Evolutionary conservation across 331 rosid genomes (phyloP).

Genomic region (Cydonia oblonga): DNA sequence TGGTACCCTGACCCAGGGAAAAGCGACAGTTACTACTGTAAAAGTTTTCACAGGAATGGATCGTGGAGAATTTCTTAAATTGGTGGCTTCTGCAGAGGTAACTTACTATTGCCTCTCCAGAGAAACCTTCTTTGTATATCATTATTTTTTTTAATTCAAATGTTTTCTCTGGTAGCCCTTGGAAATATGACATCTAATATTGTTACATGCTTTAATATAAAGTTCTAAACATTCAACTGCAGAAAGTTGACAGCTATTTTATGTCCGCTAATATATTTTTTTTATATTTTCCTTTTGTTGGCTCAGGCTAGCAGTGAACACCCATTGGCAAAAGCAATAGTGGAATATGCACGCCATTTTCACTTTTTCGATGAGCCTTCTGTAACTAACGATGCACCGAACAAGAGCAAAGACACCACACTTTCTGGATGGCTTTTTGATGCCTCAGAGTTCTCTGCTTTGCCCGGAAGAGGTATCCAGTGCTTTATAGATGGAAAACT

Average conservation of each 20-base stretch:
- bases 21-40: conserved; percentile 65
- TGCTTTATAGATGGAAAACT: conserved; percentile 55
- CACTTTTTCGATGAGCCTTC: conserved; percentile 76
- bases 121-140: neutral
- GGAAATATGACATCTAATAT: neutral
- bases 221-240: neutral
- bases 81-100: conserved; percentile 99
- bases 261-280: neutral
- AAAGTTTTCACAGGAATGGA: conserved; percentile 80
- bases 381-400: conserved; percentile 24
- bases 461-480: conserved; percentile 83
- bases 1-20: conserved; percentile 95
- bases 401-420: conserved; percentile 21
- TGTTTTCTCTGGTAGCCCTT: neutral
- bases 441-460: conserved; percentile 66
- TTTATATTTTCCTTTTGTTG: neutral
- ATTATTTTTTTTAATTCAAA: neutral
- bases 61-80: conserved; percentile 80
- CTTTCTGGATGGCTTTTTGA: conserved; percentile 72
- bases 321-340: conserved; percentile 83
- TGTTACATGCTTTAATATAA: neutral
- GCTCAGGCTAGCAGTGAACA: conserved; percentile 95
- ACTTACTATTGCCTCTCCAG: conserved; percentile 10
- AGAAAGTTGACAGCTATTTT: neutral
- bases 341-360: conserved; percentile 81